These are phyloP conservation scores for Plantago major DNA, from an alignment of 257 asterid genomes.

Conservation along the genomic window DNA sequence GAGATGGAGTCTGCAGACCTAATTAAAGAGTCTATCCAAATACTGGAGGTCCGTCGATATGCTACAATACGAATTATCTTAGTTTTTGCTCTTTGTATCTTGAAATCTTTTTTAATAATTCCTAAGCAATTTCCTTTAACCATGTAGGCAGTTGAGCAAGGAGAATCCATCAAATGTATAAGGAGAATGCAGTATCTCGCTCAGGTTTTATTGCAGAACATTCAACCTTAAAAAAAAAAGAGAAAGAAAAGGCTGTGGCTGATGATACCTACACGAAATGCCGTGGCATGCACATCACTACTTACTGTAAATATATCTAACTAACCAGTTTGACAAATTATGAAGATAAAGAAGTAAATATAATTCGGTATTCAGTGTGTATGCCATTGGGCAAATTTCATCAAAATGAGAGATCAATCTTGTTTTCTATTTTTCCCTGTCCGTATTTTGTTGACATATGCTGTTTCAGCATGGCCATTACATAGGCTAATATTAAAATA, in stretches of 20 bases:
- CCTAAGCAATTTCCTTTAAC: conserved; percentile 22
- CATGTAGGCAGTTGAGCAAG: conserved; percentile 70
- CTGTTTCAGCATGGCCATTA: neutral
- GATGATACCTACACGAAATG: too few species aligned
- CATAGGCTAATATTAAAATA: neutral
- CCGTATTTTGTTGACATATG: conserved; percentile 12
- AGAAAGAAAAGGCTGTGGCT: too few species aligned
- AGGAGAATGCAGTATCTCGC: conserved; percentile 77
- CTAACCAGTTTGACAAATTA: too few species aligned
- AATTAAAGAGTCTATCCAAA: conserved; percentile 56
- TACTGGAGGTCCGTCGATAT: conserved; percentile 62
- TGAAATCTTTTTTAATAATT: conserved; percentile 10
- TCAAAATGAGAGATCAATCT: too few species aligned
- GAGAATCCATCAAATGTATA: conserved; percentile 55
- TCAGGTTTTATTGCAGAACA: conserved; percentile 64
- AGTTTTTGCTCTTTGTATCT: neutral
- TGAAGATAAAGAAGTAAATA: neutral
- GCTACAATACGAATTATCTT: conserved; percentile 20
- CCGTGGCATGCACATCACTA: too few species aligned
- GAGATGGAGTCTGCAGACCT: conserved; percentile 74
- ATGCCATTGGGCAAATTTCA: too few species aligned
- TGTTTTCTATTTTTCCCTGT: neutral
- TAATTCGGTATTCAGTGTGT: conserved; percentile 6
- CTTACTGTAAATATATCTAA: too few species aligned
- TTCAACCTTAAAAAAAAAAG: too few species aligned